phyloP scores from a whole-genome alignment of 768 basidiomycete genomes.

The Rhodotorula toruloides region DNA sequence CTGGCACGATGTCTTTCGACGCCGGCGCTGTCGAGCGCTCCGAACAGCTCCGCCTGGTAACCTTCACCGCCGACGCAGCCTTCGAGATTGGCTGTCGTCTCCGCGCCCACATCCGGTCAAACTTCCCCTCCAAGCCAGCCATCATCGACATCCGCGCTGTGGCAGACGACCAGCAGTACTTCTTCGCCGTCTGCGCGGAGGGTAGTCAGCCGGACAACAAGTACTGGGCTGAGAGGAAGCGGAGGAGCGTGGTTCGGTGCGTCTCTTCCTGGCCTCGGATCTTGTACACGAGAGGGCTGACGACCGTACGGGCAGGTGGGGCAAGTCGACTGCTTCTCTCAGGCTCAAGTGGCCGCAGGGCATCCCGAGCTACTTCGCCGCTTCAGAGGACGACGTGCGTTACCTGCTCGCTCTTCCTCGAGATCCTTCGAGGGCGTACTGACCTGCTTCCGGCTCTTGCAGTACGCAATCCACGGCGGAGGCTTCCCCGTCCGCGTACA shows the following conservation, averaged over 20 bases:
- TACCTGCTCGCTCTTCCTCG: not conserved
- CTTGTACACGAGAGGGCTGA: too few relatives aligned
- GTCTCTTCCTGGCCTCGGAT: too few relatives aligned
- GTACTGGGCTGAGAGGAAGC: constrained; percentile 21
- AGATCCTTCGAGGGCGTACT: not conserved
- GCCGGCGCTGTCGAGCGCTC: not conserved
- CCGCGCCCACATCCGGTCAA: not conserved
- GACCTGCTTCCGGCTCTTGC: not conserved
- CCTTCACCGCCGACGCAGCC: constrained; percentile 16
- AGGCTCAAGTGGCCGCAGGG: constrained; percentile 10
- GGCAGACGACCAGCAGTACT: constrained; percentile 5
- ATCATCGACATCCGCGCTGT: constrained; percentile 24
- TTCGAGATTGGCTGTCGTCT: constrained; percentile 5
- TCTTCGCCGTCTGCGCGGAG: constrained; percentile 17
- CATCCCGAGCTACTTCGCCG: not conserved
- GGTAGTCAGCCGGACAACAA: not conserved
- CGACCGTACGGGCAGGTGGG: not conserved
- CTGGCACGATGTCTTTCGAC: constrained; percentile 5
- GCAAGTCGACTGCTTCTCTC: constrained; percentile 18
- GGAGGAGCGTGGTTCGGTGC: constrained; percentile 16
- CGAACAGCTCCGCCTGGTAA: constrained; percentile 13
- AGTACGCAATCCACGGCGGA: constrained; percentile 29
- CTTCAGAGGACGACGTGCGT: not conserved
- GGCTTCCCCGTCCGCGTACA: constrained; percentile 30
- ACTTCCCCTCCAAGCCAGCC: not conserved